Evolutionary conservation across 768 basidiomycete species (phyloP).

Genomic region (Phlebiopsis flavidoalba): DNA sequence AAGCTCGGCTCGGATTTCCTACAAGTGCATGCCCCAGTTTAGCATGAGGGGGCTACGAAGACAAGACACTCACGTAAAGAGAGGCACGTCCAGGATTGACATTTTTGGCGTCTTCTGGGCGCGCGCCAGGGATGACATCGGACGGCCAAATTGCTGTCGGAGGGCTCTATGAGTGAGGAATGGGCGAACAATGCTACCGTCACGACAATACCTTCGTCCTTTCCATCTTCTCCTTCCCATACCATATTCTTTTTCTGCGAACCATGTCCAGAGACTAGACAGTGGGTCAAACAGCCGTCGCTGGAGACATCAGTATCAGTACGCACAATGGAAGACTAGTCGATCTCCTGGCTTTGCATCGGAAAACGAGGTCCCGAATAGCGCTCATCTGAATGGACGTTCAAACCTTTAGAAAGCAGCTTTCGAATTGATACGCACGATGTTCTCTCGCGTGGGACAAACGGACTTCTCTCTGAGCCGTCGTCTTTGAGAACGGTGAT

Average conservation of each 20-base stretch:
- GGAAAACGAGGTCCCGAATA: conserved; percentile 3
- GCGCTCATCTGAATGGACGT: not conserved
- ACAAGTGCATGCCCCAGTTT: not conserved
- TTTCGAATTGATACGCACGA: not conserved
- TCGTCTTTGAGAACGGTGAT: conserved; percentile 1
- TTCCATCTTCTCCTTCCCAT: conserved; percentile 40
- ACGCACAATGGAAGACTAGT: conserved; percentile 9
- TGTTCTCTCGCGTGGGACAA: conserved; percentile 6
- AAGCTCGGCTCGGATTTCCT: conserved; percentile 20
- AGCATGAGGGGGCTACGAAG: not conserved
- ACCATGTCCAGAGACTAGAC: conserved; percentile 46
- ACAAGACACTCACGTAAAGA: conserved; percentile 16
- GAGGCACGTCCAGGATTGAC: conserved; percentile 25
- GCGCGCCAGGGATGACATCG: conserved; percentile 11
- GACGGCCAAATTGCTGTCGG: conserved; percentile 21
- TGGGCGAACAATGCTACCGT: no score
- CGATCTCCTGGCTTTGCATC: conserved; percentile 6
- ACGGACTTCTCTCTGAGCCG: not conserved
- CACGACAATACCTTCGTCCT: conserved; percentile 44
- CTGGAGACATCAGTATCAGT: not conserved
- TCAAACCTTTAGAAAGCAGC: not conserved
- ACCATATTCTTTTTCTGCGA: conserved; percentile 36
- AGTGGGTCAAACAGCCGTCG: not conserved
- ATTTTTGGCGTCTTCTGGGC: conserved; percentile 3
- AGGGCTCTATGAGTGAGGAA: not conserved